Evolutionary conservation across 1,284 basidiomycete genomes (phyloP).

Genomic region (Phellopilus nigrolimitatus): DNA sequence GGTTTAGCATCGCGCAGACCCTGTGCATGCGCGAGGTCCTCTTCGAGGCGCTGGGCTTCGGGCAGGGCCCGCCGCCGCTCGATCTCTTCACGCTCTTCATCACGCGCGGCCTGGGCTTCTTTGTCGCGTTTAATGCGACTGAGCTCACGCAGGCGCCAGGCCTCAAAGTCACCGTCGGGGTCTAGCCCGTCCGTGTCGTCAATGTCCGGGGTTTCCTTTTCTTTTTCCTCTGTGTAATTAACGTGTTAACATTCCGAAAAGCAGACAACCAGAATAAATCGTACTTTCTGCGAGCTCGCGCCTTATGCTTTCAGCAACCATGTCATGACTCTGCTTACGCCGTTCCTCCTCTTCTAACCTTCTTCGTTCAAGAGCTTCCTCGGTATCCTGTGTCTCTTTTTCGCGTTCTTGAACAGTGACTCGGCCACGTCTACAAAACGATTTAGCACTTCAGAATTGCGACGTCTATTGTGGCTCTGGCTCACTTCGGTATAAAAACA

Average conservation of each 20-base stretch:
- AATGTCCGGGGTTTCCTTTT: slow-evolving; percentile 77
- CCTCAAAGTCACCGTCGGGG: slow-evolving; percentile 88
- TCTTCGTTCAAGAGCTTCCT: slow-evolving; percentile 59
- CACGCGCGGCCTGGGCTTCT: slow-evolving; percentile 72
- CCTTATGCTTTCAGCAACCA: slow-evolving; percentile 85
- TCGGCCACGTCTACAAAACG: slow-evolving; percentile 56
- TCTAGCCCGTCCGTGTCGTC: slow-evolving; percentile 96
- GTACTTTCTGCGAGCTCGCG: slow-evolving; percentile 80
- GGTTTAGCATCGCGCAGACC: slow-evolving; percentile 78
- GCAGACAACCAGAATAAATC: background rate
- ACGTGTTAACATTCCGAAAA: slow-evolving; percentile 6
- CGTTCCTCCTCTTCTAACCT: slow-evolving; percentile 70
- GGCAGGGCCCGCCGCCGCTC: slow-evolving; percentile 88
- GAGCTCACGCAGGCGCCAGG: slow-evolving; percentile 92
- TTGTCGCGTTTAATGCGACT: slow-evolving; percentile 88
- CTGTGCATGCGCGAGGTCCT: slow-evolving; percentile 85
- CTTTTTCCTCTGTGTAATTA: slow-evolving; percentile 68
- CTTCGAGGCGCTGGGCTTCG: slow-evolving; percentile 84
- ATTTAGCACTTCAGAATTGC: background rate
- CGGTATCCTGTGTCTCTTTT: slow-evolving; percentile 58
- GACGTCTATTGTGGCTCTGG: background rate
- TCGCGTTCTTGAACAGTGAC: slow-evolving; percentile 64
- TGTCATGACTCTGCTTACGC: slow-evolving; percentile 74
- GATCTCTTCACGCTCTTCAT: slow-evolving; percentile 84
- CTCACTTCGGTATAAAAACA: slow-evolving; percentile 87